Conservation (phyloP, 169 alveolate genomes). For the Eimeria nieschulzi region DNA sequence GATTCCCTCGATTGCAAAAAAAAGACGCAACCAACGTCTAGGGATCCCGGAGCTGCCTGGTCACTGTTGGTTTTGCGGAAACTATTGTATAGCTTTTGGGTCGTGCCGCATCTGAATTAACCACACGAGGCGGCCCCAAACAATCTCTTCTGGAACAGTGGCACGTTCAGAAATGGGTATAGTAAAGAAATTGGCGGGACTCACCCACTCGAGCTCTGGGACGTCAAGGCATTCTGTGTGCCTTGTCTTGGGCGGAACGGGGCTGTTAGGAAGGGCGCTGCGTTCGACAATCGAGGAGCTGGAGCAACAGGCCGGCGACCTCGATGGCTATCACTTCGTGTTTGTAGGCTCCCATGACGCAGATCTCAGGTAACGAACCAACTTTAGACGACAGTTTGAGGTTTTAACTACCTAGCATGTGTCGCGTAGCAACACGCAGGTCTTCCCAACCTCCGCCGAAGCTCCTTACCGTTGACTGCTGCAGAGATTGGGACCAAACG, state of each 20-base stretch:
- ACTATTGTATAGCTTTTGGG: too few relatives aligned
- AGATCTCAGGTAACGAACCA: constrained; percentile 52
- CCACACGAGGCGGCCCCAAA: too few relatives aligned
- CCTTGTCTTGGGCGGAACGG: constrained; percentile 77
- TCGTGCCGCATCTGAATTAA: too few relatives aligned
- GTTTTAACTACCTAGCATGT: too few relatives aligned
- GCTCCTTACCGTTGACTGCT: not conserved
- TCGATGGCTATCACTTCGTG: constrained; percentile 38
- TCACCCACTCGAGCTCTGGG: constrained; percentile 24
- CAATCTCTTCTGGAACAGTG: not conserved
- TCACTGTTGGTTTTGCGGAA: too few relatives aligned
- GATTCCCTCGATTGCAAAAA: too few relatives aligned
- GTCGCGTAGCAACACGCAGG: not conserved
- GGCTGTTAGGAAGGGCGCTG: constrained; percentile 73
- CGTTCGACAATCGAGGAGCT: constrained; percentile 47
- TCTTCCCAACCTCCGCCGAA: not conserved
- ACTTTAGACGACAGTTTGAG: not conserved
- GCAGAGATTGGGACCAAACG: constrained; percentile 54
- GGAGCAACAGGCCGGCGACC: constrained; percentile 26
- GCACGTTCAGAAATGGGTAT: constrained; percentile 17
- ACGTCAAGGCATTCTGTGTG: constrained; percentile 19
- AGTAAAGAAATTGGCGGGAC: constrained; percentile 30
- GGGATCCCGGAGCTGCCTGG: too few relatives aligned
- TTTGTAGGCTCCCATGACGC: constrained; percentile 68
- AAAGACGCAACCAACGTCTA: too few relatives aligned